phyloP scores from a whole-genome alignment of 805 yeast species.

The Ogataea ganodermae region DNA sequence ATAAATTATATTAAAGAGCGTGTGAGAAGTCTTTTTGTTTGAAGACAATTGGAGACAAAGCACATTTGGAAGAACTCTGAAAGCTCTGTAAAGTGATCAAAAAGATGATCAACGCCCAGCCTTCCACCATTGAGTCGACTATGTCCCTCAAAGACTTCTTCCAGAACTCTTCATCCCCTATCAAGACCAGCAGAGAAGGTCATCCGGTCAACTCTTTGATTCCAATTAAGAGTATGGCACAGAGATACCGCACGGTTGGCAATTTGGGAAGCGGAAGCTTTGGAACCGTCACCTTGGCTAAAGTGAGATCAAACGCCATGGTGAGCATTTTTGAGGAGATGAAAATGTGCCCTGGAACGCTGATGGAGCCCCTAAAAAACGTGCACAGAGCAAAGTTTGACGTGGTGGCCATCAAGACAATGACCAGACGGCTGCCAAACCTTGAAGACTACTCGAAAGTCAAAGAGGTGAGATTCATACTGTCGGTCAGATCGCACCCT shows the following conservation, averaged over 20 bases:
- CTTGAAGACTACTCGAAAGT: slow-evolving; percentile 58
- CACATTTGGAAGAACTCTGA: background rate
- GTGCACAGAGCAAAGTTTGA: slow-evolving; percentile 21
- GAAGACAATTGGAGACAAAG: background rate
- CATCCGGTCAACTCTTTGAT: slow-evolving; percentile 11
- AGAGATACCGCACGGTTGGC: slow-evolving; percentile 51
- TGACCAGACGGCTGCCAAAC: slow-evolving; percentile 57
- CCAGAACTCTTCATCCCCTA: slow-evolving; percentile 12
- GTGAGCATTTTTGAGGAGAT: slow-evolving; percentile 20
- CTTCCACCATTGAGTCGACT: slow-evolving; percentile 14
- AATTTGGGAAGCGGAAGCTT: slow-evolving; percentile 74
- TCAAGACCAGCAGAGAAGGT: slow-evolving; percentile 8
- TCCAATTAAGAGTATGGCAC: slow-evolving; percentile 45
- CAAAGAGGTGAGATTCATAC: slow-evolving; percentile 68
- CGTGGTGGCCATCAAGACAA: slow-evolving; percentile 79
- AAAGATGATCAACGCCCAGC: slow-evolving; percentile 20
- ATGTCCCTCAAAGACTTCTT: slow-evolving; percentile 19
- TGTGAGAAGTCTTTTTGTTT: background rate
- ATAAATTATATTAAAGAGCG: background rate
- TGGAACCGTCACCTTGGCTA: slow-evolving; percentile 70
- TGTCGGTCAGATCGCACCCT: slow-evolving; percentile 68
- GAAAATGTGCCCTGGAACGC: slow-evolving; percentile 42
- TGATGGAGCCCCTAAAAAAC: slow-evolving; percentile 46
- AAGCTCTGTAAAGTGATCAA: background rate
- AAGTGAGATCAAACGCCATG: slow-evolving; percentile 36